Base-by-base conservation (phyloP, 1,284 basidiomycete species). In the Boletus smithii region DNA sequence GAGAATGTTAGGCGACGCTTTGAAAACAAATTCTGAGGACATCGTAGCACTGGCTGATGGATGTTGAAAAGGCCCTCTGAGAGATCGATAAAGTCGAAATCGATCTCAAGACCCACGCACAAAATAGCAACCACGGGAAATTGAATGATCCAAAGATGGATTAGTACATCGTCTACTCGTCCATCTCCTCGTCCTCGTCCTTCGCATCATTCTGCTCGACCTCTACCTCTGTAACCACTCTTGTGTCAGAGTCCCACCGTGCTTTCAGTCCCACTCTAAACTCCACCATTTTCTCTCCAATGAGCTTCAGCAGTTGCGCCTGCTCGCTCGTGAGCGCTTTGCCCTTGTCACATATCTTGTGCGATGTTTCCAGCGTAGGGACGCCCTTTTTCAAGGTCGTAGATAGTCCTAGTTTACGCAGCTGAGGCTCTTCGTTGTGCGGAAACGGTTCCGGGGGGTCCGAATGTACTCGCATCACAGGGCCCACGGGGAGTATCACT, bases 381-480 rank as follows among this genome's bases (percentile, higher is more conserved):
- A 97, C 88, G 48, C 95, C 97, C 55, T 81, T 81, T 54, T 87
- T 81, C 73, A 99, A 80, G 46, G 76, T 79, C 16, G 95, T 98
- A 37, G 84, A 79, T 44, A 99, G 74, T 10, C 97, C 97, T 24
- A 98, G 79, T 65, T 89, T 88, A 48, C 95, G 83, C 45, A 99
- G 76, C 65, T 98, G 95, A 17, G 95, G 93, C 60, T 99, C 95
- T 72, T 98, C 91, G 58, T 91, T 93, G 69, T 97, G 94, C 23
- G 95, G 92, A 67, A 98, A 94, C 1, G 93, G 87, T 58, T 90
- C 84, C 26, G 86, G 81, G 3, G 85, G 84, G 56, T 85, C 81
- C 11, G 85, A 83, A 64, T 87, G 75, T 46, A 77, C 75, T 62
- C 83, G 79, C 78, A 88, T 77, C 44, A 89, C 77, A 37, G 86